Evolutionary conservation across 1,139 yeast genomes (phyloP).

Genomic region (Geotrichum macrosporum): DNA sequence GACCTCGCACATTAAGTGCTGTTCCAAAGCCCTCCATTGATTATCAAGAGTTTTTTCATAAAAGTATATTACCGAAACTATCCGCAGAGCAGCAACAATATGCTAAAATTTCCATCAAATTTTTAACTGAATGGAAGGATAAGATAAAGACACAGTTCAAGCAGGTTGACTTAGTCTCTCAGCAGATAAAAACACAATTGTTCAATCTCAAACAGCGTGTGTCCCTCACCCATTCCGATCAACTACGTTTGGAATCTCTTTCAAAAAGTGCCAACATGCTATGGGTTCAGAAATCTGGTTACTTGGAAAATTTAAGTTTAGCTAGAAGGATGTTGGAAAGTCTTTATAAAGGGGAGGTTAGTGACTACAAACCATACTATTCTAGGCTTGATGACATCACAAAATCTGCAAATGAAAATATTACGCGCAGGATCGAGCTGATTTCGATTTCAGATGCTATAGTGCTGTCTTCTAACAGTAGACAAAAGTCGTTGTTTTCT

Average conservation of each 20-base stretch:
- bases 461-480: background rate
- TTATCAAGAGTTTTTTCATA: background rate
- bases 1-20: conserved; percentile 6
- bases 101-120: background rate
- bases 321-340: background rate
- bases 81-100: background rate
- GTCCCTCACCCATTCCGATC: background rate
- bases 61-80: background rate
- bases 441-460: background rate
- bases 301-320: background rate
- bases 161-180: background rate
- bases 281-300: conserved; percentile 7
- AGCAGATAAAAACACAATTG: background rate
- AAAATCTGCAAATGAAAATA: conserved; percentile 1
- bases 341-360: conserved; percentile 2
- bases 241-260: conserved; percentile 7
- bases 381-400: background rate
- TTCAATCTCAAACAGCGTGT: background rate
- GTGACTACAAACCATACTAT: background rate
- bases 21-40: background rate
- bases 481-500: background rate
- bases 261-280: conserved; percentile 2
- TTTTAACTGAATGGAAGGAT: background rate
- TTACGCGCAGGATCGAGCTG: conserved; percentile 3
- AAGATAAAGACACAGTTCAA: background rate